These are phyloP conservation scores for Daldinia bambusicola DNA, from an alignment of 495 filamentous ascomycete genomes.

Conservation along the genomic window DNA sequence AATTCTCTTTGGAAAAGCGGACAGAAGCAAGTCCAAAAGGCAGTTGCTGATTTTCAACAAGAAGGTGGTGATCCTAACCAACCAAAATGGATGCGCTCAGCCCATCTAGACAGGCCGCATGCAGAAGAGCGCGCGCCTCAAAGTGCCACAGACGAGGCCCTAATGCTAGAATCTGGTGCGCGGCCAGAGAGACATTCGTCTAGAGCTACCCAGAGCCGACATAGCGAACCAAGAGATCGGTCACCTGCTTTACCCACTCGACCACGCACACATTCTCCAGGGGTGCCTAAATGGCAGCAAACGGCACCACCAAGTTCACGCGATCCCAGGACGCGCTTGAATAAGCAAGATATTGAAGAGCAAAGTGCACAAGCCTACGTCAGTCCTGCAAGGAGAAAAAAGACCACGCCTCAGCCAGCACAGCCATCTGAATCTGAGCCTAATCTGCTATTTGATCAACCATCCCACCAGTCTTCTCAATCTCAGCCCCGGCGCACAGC, in stretches of 20 bases:
- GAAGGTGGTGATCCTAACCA: conserved; percentile 77
- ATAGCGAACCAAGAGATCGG: conserved; percentile 53
- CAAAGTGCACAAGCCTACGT: conserved; percentile 87
- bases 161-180: conserved; percentile 81
- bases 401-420: conserved; percentile 61
- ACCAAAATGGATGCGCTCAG: conserved; percentile 94
- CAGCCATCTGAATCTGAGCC: conserved; percentile 58
- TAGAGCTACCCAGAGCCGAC: conserved; percentile 37
- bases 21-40: conserved; percentile 94
- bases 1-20: conserved; percentile 93
- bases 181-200: conserved; percentile 58
- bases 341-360: conserved; percentile 78
- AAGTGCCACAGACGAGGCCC: conserved; percentile 81
- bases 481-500: conserved; percentile 34
- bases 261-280: conserved; percentile 36
- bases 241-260: conserved; percentile 57
- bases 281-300: conserved; percentile 60
- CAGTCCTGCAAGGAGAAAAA: conserved; percentile 85
- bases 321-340: conserved; percentile 70
- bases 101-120: conserved; percentile 53
- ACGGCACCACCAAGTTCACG: conserved; percentile 48
- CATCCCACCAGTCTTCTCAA: conserved; percentile 38
- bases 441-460: conserved; percentile 67
- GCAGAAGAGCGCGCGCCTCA: conserved; percentile 41
- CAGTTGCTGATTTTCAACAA: conserved; percentile 87